Percentiles rank a stretch among this genome's conserved stretches.
Conservation (phyloP, 306 rosid species). For the Quercus berberidifolia region DNA sequence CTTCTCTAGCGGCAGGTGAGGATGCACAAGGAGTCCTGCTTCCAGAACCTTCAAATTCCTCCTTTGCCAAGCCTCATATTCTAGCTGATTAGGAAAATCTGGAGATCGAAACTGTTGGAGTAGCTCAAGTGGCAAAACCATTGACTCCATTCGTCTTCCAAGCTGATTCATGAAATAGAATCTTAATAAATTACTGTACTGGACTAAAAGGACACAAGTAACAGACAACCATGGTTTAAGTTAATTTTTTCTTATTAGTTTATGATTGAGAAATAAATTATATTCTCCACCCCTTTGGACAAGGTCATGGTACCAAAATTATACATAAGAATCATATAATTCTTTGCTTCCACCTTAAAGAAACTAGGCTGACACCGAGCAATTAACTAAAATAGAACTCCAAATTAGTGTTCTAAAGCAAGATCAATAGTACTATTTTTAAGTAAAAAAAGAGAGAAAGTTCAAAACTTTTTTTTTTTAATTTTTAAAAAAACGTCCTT, state of each 20-base stretch:
- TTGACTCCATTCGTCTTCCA: slow-evolving; percentile 75
- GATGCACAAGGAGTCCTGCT: slow-evolving; percentile 71
- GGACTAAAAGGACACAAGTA: slow-evolving; percentile 2
- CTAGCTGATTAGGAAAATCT: slow-evolving; percentile 71
- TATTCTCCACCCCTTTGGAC: too few relatives aligned
- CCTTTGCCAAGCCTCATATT: slow-evolving; percentile 78
- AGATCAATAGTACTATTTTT: too few relatives aligned
- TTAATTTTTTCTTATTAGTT: too few relatives aligned
- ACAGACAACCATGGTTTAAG: neutral
- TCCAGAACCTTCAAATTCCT: slow-evolving; percentile 81
- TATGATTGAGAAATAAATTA: too few relatives aligned
- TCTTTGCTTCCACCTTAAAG: neutral
- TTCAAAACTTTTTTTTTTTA: too few relatives aligned
- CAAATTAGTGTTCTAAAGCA: neutral
- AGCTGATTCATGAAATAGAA: slow-evolving; percentile 55
- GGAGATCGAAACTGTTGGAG: slow-evolving; percentile 70
- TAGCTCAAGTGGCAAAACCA: slow-evolving; percentile 89
- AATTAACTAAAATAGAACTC: neutral
- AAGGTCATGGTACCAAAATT: neutral
- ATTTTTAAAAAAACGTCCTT: too few relatives aligned
- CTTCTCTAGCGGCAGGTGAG: slow-evolving; percentile 63
- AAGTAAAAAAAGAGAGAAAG: too few relatives aligned
- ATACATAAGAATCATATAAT: neutral
- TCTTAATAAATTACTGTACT: slow-evolving; percentile 25
- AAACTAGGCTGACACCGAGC: neutral